Percentiles rank a stretch among this genome's conserved stretches.
Evolutionary conservation across 805 yeast genomes (phyloP).

Genomic region (Yarrowia osloensis): DNA sequence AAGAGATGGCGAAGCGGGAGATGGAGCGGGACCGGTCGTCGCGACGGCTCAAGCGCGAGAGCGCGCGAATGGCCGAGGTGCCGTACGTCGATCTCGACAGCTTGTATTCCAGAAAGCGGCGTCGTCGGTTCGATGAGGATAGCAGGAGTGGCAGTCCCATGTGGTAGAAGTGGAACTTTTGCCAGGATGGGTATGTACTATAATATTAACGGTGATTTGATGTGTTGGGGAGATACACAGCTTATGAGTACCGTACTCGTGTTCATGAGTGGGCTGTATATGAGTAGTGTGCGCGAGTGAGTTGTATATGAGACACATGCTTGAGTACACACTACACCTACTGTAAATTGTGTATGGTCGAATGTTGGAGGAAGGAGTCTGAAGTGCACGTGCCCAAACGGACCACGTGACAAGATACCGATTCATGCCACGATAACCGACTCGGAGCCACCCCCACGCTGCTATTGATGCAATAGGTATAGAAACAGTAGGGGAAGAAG

Average conservation of each 20-base stretch:
- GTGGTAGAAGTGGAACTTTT: slow-evolving; percentile 1
- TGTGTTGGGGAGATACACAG: background rate
- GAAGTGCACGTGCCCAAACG: too few relatives aligned
- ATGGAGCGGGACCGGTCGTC: slow-evolving; percentile 91
- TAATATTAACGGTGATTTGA: slow-evolving; percentile 8
- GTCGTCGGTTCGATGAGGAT: slow-evolving; percentile 37
- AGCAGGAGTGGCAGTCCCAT: slow-evolving; percentile 32
- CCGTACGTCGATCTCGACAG: slow-evolving; percentile 44
- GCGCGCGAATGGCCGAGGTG: slow-evolving; percentile 68
- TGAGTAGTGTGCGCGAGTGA: too few relatives aligned
- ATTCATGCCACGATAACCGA: too few relatives aligned
- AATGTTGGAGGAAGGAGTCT: too few relatives aligned
- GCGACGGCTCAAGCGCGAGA: slow-evolving; percentile 90
- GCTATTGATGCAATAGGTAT: background rate
- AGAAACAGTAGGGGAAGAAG: too few relatives aligned
- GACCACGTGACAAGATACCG: too few relatives aligned
- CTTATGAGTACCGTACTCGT: too few relatives aligned
- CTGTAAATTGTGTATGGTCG: too few relatives aligned
- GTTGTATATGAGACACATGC: too few relatives aligned
- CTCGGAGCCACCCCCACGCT: background rate
- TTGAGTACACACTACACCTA: too few relatives aligned
- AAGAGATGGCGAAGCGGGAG: slow-evolving; percentile 93
- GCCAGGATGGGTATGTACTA: slow-evolving; percentile 6
- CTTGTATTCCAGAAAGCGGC: slow-evolving; percentile 41
- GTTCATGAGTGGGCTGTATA: too few relatives aligned